These are phyloP conservation scores for Irineochytrium annulatum DNA, from an alignment of 192 early-diverging fungal genomes.

Conservation along the genomic window DNA sequence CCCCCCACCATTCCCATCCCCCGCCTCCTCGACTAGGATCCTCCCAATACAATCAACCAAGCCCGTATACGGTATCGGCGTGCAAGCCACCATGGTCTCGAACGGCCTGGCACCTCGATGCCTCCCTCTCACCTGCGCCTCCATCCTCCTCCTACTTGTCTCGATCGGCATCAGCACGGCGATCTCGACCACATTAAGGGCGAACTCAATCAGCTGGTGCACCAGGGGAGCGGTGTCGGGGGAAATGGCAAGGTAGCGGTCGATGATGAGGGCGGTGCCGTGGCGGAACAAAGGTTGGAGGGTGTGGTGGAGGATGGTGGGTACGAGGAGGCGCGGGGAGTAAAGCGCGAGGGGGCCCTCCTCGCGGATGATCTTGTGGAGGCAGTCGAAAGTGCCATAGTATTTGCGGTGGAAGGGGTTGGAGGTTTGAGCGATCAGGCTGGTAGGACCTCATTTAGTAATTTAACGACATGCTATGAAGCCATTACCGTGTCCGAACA, in stretches of 20 bases:
- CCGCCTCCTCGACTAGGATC: conserved; percentile 49
- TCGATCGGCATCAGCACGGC: conserved; percentile 80
- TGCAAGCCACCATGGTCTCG: conserved; percentile 32
- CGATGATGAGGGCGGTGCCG: conserved; percentile 60
- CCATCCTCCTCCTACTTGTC: conserved; percentile 77
- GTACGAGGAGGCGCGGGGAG: conserved; percentile 66
- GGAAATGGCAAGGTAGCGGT: conserved; percentile 55
- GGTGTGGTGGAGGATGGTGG: conserved; percentile 76
- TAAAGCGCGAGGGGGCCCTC: conserved; percentile 75
- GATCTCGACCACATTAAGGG: conserved; percentile 63
- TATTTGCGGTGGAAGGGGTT: conserved; percentile 84
- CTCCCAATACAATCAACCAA: conserved; percentile 37
- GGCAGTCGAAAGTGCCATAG: conserved; percentile 58
- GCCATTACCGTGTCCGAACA: conserved; percentile 67
- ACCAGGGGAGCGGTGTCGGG: conserved; percentile 25
- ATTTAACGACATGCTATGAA: background rate
- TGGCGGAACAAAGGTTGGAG: conserved; percentile 68
- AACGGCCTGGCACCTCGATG: conserved; percentile 21
- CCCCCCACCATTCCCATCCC: background rate
- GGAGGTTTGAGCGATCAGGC: conserved; percentile 81
- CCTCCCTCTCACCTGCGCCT: conserved; percentile 60
- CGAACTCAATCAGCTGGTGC: conserved; percentile 44
- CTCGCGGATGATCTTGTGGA: conserved; percentile 74
- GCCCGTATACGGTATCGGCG: conserved; percentile 45
- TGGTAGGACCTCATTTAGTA: conserved; percentile 11